phyloP scores from a whole-genome alignment of 192 early-diverging fungal genomes.

The Tieghemiomyces parasiticus region DNA sequence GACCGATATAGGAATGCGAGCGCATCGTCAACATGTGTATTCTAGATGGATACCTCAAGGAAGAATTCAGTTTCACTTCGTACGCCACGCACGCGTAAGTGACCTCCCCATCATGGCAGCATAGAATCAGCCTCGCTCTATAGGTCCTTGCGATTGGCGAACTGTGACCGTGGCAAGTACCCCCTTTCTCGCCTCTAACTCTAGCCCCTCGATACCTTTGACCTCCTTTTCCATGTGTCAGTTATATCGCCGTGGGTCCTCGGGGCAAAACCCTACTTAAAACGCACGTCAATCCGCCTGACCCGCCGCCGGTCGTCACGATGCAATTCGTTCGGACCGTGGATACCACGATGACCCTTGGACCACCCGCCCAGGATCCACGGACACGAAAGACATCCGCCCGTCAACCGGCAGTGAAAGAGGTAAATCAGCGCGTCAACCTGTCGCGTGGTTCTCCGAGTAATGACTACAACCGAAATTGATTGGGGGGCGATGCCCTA shows the following conservation, averaged over 20 bases:
- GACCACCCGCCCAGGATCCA: neutral
- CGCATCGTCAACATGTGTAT: constrained; percentile 38
- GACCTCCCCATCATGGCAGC: too few species aligned
- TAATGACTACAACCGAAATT: too few species aligned
- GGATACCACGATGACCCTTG: too few species aligned
- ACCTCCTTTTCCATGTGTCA: neutral
- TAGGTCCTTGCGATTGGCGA: neutral
- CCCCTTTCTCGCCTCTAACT: neutral
- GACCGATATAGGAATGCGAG: constrained; percentile 28
- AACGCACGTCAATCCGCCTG: neutral
- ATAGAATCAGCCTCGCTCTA: neutral
- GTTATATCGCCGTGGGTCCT: neutral
- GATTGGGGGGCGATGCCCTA: too few species aligned
- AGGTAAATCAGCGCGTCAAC: neutral
- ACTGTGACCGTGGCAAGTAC: neutral
- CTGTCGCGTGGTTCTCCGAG: neutral
- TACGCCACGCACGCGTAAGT: constrained; percentile 44
- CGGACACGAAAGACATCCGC: neutral
- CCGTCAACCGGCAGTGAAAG: neutral
- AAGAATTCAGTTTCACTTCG: constrained; percentile 45
- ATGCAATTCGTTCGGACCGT: neutral
- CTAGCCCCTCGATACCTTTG: neutral
- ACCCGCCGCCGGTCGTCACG: neutral
- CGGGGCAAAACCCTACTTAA: neutral
- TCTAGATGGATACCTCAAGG: constrained; percentile 29